These are phyloP conservation scores for Bombardia bombarda DNA, from an alignment of 495 filamentous ascomycete genomes.

Conservation along the genomic window DNA sequence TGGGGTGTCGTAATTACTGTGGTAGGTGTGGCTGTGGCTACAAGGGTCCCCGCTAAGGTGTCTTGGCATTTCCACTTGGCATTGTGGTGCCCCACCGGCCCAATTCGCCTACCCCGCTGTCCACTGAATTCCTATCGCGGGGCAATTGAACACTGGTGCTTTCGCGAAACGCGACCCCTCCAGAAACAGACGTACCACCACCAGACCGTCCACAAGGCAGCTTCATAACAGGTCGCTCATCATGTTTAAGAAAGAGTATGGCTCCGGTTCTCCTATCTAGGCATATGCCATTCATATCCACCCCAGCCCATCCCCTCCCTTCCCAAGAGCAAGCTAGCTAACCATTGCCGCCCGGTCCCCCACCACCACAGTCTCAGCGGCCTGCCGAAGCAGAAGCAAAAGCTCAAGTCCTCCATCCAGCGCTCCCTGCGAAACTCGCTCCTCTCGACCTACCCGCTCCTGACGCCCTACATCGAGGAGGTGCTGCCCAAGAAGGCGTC, in stretches of 20 bases:
- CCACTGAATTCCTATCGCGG: background rate
- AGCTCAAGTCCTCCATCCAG: constrained; percentile 95
- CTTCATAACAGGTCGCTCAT: constrained; percentile 18
- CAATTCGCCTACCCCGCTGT: background rate
- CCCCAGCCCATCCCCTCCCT: background rate
- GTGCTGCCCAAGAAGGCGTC: constrained; percentile 95
- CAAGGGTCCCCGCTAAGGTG: background rate
- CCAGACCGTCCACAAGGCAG: background rate
- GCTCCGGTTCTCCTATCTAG: background rate
- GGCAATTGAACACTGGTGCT: background rate
- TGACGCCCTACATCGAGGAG: constrained; percentile 85
- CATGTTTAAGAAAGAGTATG: constrained; percentile 93
- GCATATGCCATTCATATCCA: background rate
- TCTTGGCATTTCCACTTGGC: background rate
- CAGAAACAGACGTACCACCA: background rate
- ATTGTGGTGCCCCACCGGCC: background rate
- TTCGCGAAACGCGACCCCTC: background rate
- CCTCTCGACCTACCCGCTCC: constrained; percentile 74
- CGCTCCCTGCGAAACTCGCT: constrained; percentile 75
- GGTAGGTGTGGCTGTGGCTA: background rate
- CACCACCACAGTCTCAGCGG: constrained; percentile 52
- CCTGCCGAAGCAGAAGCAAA: constrained; percentile 84
- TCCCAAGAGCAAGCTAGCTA: background rate
- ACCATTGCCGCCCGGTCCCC: constrained; percentile 1
- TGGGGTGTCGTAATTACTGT: background rate